Base-by-base conservation (phyloP, 2,329 filamentous ascomycete species). In the Fusarium denticulatum region DNA sequence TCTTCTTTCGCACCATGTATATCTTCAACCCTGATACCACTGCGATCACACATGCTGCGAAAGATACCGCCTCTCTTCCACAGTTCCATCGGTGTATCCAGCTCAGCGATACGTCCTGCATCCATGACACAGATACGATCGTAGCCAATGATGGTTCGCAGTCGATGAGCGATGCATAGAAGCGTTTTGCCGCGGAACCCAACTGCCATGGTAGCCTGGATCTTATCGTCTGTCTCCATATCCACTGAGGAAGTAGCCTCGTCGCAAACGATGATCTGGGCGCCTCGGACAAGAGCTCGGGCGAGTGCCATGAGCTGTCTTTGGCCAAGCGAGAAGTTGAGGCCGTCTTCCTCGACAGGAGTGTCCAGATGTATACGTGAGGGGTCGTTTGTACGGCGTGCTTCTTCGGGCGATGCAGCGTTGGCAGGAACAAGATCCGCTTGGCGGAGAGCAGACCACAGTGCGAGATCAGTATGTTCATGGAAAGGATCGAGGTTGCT, bases 91-190 rank as follows among this genome's bases (percentile, higher is more conserved):
- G 96, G 96, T 20, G 89, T 88, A 79, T 93, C 96, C 71, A 98
- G 86, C 87, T 98, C 95, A 1, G 93, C 94, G 79, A 99, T 98
- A 22, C 85, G 84, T 1, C 96, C 96, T 49, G 91, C 88, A 78
- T 98, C 96, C 95, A 99, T 97, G 76, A 99, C 96, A 78, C 95
- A 96, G 80, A 99, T 97, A 52, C 96, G 91, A 82, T 99, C 96
- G 82, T 98, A 98, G 34, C 92, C 91, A 71, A 98, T 92, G 72
- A 99, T 97, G 2, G 96, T 98, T 79, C 94, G 92, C 77, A 98
- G 86, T 10, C 96, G 89, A 83, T 98, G 96, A 11, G 96, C 96
- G 80, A 98, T 98, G 82, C 95, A 97, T 28, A 98, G 85, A 52
- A 98, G 84, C 6, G 96, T 98, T 86, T 93, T 94, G 67, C 95